Evolutionary conservation across 352 stramenopile genomes (phyloP).

Genomic region (Globisporangium orthogonon): DNA sequence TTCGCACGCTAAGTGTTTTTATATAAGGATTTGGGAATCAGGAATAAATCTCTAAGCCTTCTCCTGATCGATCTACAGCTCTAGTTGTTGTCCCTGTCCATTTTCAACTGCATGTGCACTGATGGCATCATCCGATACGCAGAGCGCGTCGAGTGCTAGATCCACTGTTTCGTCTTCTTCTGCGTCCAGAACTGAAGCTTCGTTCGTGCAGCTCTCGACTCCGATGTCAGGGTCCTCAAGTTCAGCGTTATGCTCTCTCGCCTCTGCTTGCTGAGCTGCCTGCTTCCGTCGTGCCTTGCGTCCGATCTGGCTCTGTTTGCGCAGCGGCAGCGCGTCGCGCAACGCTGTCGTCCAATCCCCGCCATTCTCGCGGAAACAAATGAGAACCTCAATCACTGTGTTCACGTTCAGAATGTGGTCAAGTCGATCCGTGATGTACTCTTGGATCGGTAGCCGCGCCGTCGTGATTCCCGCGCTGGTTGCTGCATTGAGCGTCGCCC

Average conservation of each 20-base stretch:
- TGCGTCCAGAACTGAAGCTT: background rate
- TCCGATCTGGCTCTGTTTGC: constrained; percentile 33
- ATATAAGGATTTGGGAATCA: too few species aligned
- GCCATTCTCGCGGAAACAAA: constrained; percentile 29
- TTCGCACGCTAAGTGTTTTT: background rate
- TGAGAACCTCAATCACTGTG: constrained; percentile 67
- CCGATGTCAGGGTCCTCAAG: background rate
- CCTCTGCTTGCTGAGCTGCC: background rate
- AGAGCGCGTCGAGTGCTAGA: too few species aligned
- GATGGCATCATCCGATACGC: too few species aligned
- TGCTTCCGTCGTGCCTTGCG: constrained; percentile 25
- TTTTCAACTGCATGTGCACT: too few species aligned
- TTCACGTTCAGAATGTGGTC: constrained; percentile 84
- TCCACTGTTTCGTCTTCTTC: background rate
- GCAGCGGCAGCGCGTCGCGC: constrained; percentile 39
- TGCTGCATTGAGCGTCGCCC: constrained; percentile 48
- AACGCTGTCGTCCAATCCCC: constrained; percentile 49
- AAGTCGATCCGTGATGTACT: constrained; percentile 52
- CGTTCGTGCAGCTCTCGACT: background rate
- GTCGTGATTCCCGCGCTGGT: constrained; percentile 40
- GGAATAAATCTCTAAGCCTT: too few species aligned
- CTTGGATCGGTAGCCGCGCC: constrained; percentile 64
- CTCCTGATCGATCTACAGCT: too few species aligned
- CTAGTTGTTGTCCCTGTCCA: too few species aligned
- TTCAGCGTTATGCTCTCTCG: background rate